These are phyloP conservation scores for Rosa persica DNA, from an alignment of 306 rosid species.

Conservation along the genomic window DNA sequence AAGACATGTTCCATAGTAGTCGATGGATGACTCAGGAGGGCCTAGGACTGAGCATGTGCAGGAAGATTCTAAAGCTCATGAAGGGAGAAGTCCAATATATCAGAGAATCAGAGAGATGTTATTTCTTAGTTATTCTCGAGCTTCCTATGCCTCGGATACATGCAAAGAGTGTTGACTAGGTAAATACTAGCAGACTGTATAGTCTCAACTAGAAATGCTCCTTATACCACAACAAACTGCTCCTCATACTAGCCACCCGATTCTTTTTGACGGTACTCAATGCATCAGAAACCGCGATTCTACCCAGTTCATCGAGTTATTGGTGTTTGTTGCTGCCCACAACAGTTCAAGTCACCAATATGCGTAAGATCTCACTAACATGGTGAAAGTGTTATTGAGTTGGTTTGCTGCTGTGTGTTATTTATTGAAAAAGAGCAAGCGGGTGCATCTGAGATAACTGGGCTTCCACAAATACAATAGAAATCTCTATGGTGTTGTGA, in stretches of 20 bases:
- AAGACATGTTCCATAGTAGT: conserved; percentile 89
- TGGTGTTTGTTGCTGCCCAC: conserved; percentile 28
- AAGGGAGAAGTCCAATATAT: conserved; percentile 89
- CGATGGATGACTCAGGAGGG: conserved; percentile 89
- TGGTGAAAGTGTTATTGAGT: conserved; percentile 29
- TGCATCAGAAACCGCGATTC: conserved; percentile 18
- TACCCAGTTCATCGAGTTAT: conserved; percentile 33
- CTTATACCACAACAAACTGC: conserved; percentile 16
- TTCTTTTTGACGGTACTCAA: conserved; percentile 24
- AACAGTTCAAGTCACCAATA: conserved; percentile 32
- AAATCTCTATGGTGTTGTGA: conserved; percentile 3
- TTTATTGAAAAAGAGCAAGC: conserved; percentile 32
- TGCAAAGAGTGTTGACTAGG: conserved; percentile 40
- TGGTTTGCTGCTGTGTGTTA: conserved; percentile 22
- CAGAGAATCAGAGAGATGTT: conserved; percentile 91
- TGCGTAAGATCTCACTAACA: conserved; percentile 27
- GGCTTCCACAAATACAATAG: conserved; percentile 22
- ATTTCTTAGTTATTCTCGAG: conserved; percentile 73
- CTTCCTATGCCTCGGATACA: conserved; percentile 63
- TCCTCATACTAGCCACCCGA: conserved; percentile 29
- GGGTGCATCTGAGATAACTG: conserved; percentile 35
- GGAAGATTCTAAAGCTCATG: conserved; percentile 88
- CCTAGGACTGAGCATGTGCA: conserved; percentile 88
- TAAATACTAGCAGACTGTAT: conserved; percentile 18
- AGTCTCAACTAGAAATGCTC: conserved; percentile 35